Evolutionary conservation across 1,284 basidiomycete species (phyloP), one percentile per base, ranked within the genome.

Genomic region (Cutaneotrichosporon sp.): DNA sequence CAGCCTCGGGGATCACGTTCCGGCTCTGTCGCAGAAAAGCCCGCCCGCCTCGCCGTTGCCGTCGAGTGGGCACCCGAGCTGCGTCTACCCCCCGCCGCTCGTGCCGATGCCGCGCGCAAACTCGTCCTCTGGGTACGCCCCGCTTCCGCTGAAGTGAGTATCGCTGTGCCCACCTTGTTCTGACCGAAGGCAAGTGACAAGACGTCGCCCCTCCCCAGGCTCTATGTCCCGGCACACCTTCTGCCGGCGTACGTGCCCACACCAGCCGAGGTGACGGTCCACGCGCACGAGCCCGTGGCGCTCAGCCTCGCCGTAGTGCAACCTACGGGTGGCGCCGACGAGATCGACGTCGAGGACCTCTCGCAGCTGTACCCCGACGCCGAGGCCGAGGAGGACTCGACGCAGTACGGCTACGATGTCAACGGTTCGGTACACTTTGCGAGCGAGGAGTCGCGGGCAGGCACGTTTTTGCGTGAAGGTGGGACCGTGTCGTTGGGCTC

Each of bases 241-340:
- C 30, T 70, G 12, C 71, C 71, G 0, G 30, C 63, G 5, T 67
- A 56, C 45, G 54, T 63, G 1, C 45, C 60, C n/a, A 59, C 64
- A 0, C 64, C 68, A 0, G 47, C 68, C 0, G 30, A 39, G 0
- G 66, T 60, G 12, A 35, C 22, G 8, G 36, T 76, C 7, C 55
- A 65, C 18, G 55, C 56, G 2, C 65, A 72, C 26, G 47, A 58
- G 21, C 67, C 70, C 0, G 55, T 75, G n/a, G 41, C 55, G 1
- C 66, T 77, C 26, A 56, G 61, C 2, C 61, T 70, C 1, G 60
- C 66, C 17, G 64, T 76, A 34, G 60, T 77, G 12, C 67, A 74
- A 50, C 64, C 71, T 0, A 46, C 45, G 5, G 54, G 69, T 4
- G 41, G 37, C 2, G 15, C 45, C 8, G 26, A 46, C 18, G 56